Base-by-base conservation (phyloP, 2,329 filamentous ascomycete genomes). In the Lachnellula arida region DNA sequence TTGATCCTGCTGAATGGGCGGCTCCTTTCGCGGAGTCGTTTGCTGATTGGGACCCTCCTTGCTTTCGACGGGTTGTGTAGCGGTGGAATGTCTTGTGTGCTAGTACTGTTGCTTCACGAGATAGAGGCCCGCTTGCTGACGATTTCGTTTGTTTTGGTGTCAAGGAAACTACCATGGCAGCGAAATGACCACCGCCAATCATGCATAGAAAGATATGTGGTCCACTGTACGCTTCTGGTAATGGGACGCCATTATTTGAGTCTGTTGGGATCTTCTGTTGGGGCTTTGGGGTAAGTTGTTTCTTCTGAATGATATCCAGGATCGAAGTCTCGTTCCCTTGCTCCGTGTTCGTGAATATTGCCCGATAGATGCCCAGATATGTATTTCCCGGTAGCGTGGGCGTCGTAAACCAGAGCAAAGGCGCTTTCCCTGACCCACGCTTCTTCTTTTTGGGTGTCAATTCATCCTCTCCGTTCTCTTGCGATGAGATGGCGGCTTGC, bases 21-120 rank as follows among this genome's bases (percentile, higher is more conserved):
- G 88, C 86, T 14, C 94, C 93, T 69, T 96, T 96, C n/a, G 92
- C 84, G 59, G 90, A 88, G 71, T 99, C 94, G 70, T 91, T 97
- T 28, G 93, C 87, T 3, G 92, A 95, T 71, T 99, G 94, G 11
- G 91, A 87, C 43, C 95, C 94, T 77, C 94, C 94, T 72, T 99
- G 94, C 71, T 99, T 99, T 63, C 94, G 82, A 62, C 94, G 81
- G 5, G 94, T 99, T 0, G 95, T 99, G 70, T 99, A 99, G 55
- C 94, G 83, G 72, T 99, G 95, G 72, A 97, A 99, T 0, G 93
- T 97, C 76, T 99, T 99, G 73, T 97, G 93, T 0, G 91, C 93
- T 46, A 97, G 80, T 0, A 97, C 90, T 0, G 87, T 88, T 5
- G 93, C 91, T 67, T 96, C 89, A 52, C 90, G 81, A 62, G 95